Conservation (phyloP, 164 flowering plant genomes). For the Liquidambar formosana region DNA sequence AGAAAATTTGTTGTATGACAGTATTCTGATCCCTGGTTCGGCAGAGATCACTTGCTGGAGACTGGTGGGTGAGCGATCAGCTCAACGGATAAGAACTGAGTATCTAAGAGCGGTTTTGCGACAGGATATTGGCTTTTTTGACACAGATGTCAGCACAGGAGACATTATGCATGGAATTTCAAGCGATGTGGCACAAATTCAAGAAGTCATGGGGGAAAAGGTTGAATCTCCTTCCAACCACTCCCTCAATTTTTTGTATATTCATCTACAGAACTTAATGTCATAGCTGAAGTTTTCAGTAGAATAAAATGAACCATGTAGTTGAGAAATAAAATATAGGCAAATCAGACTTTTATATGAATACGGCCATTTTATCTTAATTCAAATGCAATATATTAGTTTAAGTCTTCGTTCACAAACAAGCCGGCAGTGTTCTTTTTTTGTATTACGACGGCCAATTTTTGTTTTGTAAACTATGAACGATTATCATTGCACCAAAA, state of each 20-base stretch:
- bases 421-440: too few relatives aligned
- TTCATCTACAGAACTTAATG: too few relatives aligned
- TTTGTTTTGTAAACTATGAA: too few relatives aligned
- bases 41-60: conserved; percentile 85
- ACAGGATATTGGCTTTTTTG: conserved; percentile 72
- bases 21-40: background rate
- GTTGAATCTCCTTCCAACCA: conserved; percentile 23
- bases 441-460: too few relatives aligned
- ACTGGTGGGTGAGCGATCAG: conserved; percentile 71
- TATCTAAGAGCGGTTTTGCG: conserved; percentile 63
- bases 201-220: conserved; percentile 88
- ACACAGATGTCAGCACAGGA: conserved; percentile 59
- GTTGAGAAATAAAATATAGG: too few relatives aligned
- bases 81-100: conserved; percentile 59
- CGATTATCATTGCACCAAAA: too few relatives aligned
- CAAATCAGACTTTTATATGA: too few relatives aligned
- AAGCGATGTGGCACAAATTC: conserved; percentile 77
- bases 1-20: too few relatives aligned
- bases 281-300: too few relatives aligned
- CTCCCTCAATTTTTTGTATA: too few relatives aligned
- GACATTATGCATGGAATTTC: conserved; percentile 80
- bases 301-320: too few relatives aligned
- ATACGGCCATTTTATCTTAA: too few relatives aligned
- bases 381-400: background rate
- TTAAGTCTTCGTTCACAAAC: background rate